These are phyloP conservation scores for Crithidia fasciculata DNA, from an alignment of 208 protist genomes.

Conservation along the genomic window DNA sequence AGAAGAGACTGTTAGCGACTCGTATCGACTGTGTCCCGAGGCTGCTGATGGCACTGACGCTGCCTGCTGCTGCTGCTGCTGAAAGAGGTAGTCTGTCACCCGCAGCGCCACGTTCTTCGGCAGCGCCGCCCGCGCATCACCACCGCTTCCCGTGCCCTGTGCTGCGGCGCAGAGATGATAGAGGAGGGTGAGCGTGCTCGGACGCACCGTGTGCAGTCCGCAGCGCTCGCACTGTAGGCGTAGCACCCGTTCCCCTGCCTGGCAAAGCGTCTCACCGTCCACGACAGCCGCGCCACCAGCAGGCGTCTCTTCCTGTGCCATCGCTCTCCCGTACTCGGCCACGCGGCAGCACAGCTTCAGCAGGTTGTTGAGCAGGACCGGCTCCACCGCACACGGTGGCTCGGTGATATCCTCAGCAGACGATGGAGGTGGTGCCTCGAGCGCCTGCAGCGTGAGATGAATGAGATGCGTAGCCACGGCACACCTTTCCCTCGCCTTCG, in stretches of 20 bases:
- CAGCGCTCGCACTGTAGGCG: conserved; percentile 36
- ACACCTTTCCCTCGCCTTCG: conserved; percentile 9
- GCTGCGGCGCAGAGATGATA: conserved; percentile 47
- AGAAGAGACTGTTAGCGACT: too few relatives aligned
- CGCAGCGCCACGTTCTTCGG: conserved; percentile 27
- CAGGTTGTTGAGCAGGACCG: conserved; percentile 45
- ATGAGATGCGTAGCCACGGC: conserved; percentile 26
- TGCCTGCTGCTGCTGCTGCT: neutral
- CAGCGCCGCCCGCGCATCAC: neutral
- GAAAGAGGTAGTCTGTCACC: conserved; percentile 36
- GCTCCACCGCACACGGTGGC: conserved; percentile 17
- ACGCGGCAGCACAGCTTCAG: conserved; percentile 61
- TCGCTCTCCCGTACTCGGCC: conserved; percentile 30
- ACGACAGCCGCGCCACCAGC: neutral
- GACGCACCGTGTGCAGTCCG: conserved; percentile 29
- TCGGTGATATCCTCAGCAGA: too few relatives aligned
- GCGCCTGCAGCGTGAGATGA: conserved; percentile 1
- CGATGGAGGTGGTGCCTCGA: neutral
- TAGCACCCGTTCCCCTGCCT: conserved; percentile 31
- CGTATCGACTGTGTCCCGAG: too few relatives aligned
- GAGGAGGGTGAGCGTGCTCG: conserved; percentile 41
- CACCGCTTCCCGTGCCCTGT: conserved; percentile 3
- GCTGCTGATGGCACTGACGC: too few relatives aligned
- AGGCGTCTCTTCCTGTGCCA: neutral
- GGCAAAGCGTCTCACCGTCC: conserved; percentile 2